Evolutionary conservation across 108 stramenopile species (phyloP).

Genomic region (Cyclotella cryptica): DNA sequence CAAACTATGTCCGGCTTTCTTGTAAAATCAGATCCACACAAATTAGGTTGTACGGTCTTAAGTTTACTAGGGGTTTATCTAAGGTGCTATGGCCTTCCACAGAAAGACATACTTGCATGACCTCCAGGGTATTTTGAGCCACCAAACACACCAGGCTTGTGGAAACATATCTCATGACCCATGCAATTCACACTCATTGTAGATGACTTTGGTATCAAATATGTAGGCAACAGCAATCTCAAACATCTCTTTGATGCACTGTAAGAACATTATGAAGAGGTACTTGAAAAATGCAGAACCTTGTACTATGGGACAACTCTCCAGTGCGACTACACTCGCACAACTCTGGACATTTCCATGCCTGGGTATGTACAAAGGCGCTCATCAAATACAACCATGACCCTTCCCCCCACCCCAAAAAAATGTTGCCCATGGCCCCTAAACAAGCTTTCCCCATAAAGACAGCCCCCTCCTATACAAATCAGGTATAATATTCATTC

Average conservation of each 20-base stretch:
- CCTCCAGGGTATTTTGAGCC: slow-evolving; percentile 15
- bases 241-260: slow-evolving; percentile 7
- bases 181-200: slow-evolving; percentile 13
- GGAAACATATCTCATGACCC: background rate
- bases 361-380: slow-evolving; percentile 16
- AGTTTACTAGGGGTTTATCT: slow-evolving; percentile 5
- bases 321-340: slow-evolving; percentile 13
- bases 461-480: too few species aligned
- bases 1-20: too few species aligned
- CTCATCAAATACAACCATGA: background rate
- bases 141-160: slow-evolving; percentile 28
- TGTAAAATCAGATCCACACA: too few species aligned
- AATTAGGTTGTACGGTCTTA: too few species aligned
- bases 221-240: slow-evolving; percentile 13
- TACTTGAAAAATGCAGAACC: background rate
- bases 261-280: slow-evolving; percentile 6
- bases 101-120: slow-evolving; percentile 23
- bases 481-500: too few species aligned
- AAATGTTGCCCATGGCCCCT: too few species aligned
- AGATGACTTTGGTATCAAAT: too few species aligned
- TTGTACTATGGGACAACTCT: slow-evolving; percentile 19
- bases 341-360: slow-evolving; percentile 5
- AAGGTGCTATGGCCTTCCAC: slow-evolving; percentile 29
- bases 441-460: too few species aligned
- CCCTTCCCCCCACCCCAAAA: background rate